Conservation (phyloP, 768 basidiomycete genomes). For the Cyclocybe aegerita region DNA sequence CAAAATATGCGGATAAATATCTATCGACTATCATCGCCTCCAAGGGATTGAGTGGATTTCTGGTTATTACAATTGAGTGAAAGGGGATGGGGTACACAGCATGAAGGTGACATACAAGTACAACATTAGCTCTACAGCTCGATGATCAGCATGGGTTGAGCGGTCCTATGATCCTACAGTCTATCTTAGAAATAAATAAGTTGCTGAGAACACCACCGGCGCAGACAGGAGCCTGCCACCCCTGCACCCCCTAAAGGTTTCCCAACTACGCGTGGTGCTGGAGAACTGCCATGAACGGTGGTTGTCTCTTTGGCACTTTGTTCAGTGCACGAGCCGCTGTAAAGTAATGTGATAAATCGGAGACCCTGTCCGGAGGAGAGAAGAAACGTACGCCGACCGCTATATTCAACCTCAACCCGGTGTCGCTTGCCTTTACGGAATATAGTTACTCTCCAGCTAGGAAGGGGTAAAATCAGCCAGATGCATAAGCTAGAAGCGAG, state of each 20-base stretch:
- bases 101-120: no score
- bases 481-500: constrained; percentile 4
- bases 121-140: no score
- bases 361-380: constrained; percentile 6
- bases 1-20: no score
- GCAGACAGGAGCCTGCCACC: no score
- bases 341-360: constrained; percentile 7
- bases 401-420: constrained; percentile 71
- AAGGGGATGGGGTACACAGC: no score
- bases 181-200: no score
- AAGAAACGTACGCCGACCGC: constrained; percentile 50
- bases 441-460: constrained; percentile 67
- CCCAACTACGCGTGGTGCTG: constrained; percentile 29
- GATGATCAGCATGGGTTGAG: no score
- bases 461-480: constrained; percentile 4
- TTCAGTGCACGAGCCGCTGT: constrained; percentile 56
- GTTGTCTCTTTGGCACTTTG: constrained; percentile 43
- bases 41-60: no score
- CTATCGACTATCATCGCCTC: no score
- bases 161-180: no score
- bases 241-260: not conserved
- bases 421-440: constrained; percentile 61
- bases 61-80: no score
- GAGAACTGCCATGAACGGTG: constrained; percentile 71
- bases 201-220: not conserved